phyloP scores from a whole-genome alignment of 371 early-diverging fungal species.

The Apophysomyces trapeziformis region DNA sequence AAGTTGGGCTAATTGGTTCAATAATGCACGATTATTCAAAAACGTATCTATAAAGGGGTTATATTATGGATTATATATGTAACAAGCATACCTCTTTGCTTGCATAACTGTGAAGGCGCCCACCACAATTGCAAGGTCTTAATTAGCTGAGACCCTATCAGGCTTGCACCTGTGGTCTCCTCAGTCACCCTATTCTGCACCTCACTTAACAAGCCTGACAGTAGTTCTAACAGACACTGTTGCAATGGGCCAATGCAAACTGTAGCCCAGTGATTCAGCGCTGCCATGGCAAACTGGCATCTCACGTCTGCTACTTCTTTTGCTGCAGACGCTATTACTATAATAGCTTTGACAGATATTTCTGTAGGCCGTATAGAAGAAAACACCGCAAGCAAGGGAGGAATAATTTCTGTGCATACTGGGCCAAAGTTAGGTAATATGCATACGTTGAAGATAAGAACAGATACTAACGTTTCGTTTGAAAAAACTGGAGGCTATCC shows the following conservation, averaged over 20 bases:
- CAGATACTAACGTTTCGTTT: slow-evolving; percentile 24
- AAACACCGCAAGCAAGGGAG: slow-evolving; percentile 27
- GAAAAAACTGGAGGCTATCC: slow-evolving; percentile 21
- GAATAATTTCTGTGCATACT: slow-evolving; percentile 26
- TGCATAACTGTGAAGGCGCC: not conserved
- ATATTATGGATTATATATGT: not conserved
- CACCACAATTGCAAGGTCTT: not conserved
- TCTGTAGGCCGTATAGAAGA: slow-evolving; percentile 27
- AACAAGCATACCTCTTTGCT: not conserved
- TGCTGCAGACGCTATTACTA: slow-evolving; percentile 18
- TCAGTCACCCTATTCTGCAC: not conserved
- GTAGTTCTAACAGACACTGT: not conserved
- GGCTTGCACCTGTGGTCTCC: not conserved
- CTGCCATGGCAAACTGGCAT: not conserved
- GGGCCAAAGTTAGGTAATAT: not conserved
- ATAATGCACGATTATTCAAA: slow-evolving; percentile 19
- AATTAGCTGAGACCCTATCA: not conserved
- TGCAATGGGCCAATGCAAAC: not conserved
- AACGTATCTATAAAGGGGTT: slow-evolving; percentile 21
- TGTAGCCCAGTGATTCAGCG: slow-evolving; percentile 6
- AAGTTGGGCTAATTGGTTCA: slow-evolving; percentile 14
- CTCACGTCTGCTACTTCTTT: not conserved
- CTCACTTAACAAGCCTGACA: not conserved
- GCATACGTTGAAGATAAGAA: not conserved
- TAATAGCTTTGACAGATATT: slow-evolving; percentile 18